Evolutionary conservation across 1,284 basidiomycete genomes (phyloP), one percentile per base, ranked within the genome.

Genomic region (Ustilago bromivora): DNA sequence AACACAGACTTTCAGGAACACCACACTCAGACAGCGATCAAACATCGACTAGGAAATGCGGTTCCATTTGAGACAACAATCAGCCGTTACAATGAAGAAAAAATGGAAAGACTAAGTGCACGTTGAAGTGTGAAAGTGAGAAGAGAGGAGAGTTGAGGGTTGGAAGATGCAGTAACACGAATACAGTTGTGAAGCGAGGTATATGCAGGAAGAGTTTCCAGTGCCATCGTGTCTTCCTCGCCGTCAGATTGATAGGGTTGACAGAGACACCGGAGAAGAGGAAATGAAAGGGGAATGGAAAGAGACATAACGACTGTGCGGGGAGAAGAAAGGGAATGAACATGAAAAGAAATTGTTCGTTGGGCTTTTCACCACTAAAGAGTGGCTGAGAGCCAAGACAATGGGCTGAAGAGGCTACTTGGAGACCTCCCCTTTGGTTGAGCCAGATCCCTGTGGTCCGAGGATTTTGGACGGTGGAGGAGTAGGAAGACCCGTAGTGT

Each of bases 381-480:
- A 31, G n/a, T 3, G 60, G 43, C 11, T 58, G n/a, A 36, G n/a
- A 36, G 31, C 61, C 43, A 36, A 43, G 64, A 57, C 55, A 71
- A 66, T 43, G 49, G 19, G 53, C 49, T 12, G 9, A 6, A 6
- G 36, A n/a, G 19, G 13, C 28, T 17, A 40, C 61, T 52, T 61
- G 7, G 31, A n/a, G 28, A 40, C 8, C 17, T 60, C 57, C 40
- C 35, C 47, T 28, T 61, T 54, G 3, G 59, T 54, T 17, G 70
- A 57, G 36, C 32, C 51, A 2, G 62, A 12, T 28, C n/a, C 52
- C 17, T 61, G 65, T 7, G 61, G 23, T 38, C 49, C 61, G 13
- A 76, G 55, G 34, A 78, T 78, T 51, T 78, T 78, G 66, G 76
- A 78, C 15, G 71, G 41, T 11, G 76, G 76, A 17, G 76, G 76